These are phyloP conservation scores for Brassica cretica DNA, from an alignment of 345 rosid species.

Conservation along the genomic window DNA sequence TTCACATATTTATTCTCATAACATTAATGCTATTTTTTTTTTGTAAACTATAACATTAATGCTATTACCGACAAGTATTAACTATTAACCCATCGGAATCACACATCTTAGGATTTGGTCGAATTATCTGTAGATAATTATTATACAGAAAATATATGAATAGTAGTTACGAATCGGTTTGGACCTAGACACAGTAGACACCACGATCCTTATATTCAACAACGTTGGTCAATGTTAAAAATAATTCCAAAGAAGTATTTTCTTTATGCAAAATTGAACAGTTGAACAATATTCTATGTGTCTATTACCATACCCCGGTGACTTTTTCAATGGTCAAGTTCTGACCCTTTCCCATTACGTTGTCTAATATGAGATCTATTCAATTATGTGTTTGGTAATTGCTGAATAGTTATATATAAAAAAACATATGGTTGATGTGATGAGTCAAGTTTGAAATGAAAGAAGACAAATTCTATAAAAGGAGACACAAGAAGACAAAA, in stretches of 20 bases:
- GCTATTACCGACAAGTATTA: conserved; percentile 7
- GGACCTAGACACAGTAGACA: conserved; percentile 31
- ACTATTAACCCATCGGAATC: conserved; percentile 8
- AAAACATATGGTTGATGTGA: not conserved
- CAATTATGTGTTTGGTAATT: not conserved
- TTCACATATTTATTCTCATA: not conserved
- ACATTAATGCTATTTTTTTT: not conserved
- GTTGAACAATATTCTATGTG: conserved; percentile 4
- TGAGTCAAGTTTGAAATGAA: conserved; percentile 2
- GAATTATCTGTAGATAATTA: conserved; percentile 3
- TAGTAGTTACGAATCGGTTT: not conserved
- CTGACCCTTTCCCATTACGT: not conserved
- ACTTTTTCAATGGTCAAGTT: conserved; percentile 1
- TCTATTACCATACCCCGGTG: not conserved
- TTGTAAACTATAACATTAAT: not conserved
- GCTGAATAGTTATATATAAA: not conserved
- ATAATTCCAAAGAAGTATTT: not conserved
- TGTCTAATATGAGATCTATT: not conserved
- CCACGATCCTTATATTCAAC: conserved; percentile 18
- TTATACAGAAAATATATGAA: not conserved
- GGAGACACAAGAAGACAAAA: no score
- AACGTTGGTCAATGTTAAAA: not conserved
- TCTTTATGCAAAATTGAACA: not conserved
- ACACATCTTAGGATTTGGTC: conserved; percentile 6
- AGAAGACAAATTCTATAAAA: not conserved